Conservation (phyloP, 495 filamentous ascomycete genomes). For the Collariella sp. region DNA sequence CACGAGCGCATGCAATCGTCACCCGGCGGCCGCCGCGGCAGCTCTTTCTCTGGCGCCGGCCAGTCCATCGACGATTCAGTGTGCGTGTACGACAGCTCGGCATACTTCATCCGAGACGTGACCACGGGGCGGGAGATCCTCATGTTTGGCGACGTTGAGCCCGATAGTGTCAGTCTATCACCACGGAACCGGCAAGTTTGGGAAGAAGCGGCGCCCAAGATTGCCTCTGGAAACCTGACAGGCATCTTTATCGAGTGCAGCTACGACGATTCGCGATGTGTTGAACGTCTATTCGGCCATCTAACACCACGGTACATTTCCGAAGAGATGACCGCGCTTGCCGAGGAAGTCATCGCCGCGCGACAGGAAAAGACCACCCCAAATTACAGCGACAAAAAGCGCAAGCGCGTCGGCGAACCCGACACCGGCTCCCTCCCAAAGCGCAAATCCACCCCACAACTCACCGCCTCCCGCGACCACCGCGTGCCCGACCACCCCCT, state of each 20-base stretch:
- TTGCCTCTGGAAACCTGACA: constrained; percentile 55
- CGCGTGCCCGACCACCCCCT: constrained; percentile 26
- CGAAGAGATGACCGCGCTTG: constrained; percentile 65
- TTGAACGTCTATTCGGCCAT: constrained; percentile 77
- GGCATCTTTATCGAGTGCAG: constrained; percentile 95
- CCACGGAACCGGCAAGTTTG: constrained; percentile 76
- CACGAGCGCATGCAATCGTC: constrained; percentile 12
- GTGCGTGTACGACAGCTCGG: constrained; percentile 74
- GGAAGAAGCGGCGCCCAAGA: constrained; percentile 76
- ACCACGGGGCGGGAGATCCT: constrained; percentile 64
- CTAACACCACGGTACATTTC: constrained; percentile 73
- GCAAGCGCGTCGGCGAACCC: constrained; percentile 29
- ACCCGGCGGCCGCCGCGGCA: constrained; percentile 9
- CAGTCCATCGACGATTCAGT: constrained; percentile 29
- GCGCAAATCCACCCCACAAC: constrained; percentile 7
- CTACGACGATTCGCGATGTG: constrained; percentile 67
- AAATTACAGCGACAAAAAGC: constrained; percentile 33
- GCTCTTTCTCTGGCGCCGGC: constrained; percentile 18
- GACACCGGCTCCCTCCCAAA: constrained; percentile 10
- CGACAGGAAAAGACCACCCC: constrained; percentile 18
- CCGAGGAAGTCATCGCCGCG: constrained; percentile 49
- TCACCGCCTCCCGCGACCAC: neutral
- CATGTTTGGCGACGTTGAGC: constrained; percentile 92
- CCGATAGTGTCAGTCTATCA: constrained; percentile 70
- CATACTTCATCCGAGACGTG: constrained; percentile 79